Evolutionary conservation across 2,329 filamentous ascomycete genomes (phyloP), one percentile per base, ranked within the genome.

Genomic region (Trichoderma koningii): DNA sequence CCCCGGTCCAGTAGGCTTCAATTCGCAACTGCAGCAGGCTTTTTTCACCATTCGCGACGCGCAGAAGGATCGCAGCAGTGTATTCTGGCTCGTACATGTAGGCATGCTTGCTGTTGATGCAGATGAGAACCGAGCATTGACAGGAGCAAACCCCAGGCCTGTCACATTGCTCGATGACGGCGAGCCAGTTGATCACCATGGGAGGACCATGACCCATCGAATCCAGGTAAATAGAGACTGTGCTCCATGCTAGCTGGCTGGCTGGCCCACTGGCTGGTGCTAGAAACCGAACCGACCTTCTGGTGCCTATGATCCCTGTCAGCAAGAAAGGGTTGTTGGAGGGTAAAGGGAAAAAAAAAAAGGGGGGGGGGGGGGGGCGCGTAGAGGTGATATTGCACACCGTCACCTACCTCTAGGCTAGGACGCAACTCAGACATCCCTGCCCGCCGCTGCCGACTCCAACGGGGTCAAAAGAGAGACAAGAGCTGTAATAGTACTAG

Each of bases 271-370:
- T 44, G 21, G 53, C 38, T 26, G 26, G 48, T 55, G 41, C 50
- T 55, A 41, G 53, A 12, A 14, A 38, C 56, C 42, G 55, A 61
- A 55, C 56, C 56, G 50, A 55, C 63, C 55, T 52, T 65, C 56
- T 65, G 63, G 56, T 47, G 45, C 55, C 48, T 65, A 55, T 65
- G 50, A 65, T 41, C 63, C 63, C 45, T 60, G 63, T 51, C 34
- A 44, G 44, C 21, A 41, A 26, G 48, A 51, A 55, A 55, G 59
- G 57, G 57, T 61, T 30, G 59, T 38, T 42, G 26, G 48, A 34
- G 19, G 41, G 42, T 34, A 61, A 30, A 47, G 56, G 17, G 26
- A 51, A 51, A 52, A 52, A 52, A 52, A 51, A 51, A 47, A 14
- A 12, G 47, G 55, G 53, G 47, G 48, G 34, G 48, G 48, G 44